Base-by-base conservation (phyloP, 164 flowering plant genomes). In the Buxus sempervirens region DNA sequence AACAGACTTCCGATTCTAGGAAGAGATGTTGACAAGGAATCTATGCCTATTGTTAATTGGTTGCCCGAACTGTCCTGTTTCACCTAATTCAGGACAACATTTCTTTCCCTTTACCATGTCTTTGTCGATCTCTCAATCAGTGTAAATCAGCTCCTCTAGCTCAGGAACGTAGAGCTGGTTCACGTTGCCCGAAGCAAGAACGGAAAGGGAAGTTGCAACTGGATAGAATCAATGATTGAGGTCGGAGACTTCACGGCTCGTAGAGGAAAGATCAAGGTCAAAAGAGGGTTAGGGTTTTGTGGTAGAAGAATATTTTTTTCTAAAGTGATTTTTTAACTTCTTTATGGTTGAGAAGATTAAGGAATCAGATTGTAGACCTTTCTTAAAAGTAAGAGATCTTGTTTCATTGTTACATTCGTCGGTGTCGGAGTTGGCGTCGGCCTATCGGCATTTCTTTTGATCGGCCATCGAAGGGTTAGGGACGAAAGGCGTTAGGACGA, bases 131-230 rank as follows among this genome's bases (percentile, higher is more conserved):
- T n/a, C n/a, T n/a, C n/a, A n/a, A n/a, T n/a, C n/a, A n/a, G n/a
- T n/a, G n/a, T n/a, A n/a, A n/a, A n/a, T n/a, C n/a, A n/a, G n/a
- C n/a, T n/a, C n/a, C n/a, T 95, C 98, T 59, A 95, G 94, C 75
- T 95, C 95, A 24, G 99, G 98, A 38, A 95, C 90, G 81, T 90
- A 95, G 65, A 95, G 85, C 74, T 95, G 99, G 81, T 92, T 95
- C 28, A 93, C 72, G 74, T 86, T 71, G 79, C 90, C 68, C 41
- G 98, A 96, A 22, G 97, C 80, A 41, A 98, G 99, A 62, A 92
- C 84, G 70, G 85, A 85, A 86, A 70, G 94, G 69, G 85, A 91
- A 92, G 51, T 97, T 97, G 23, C 74, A 5, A 53, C 91, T 94
- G 73, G 86, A 21, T 73, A 95, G 88, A 73, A 95, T 88, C 68